These are phyloP conservation scores for Microdochium trichocladiopsis DNA, from an alignment of 2,329 filamentous ascomycete genomes.

Conservation along the genomic window DNA sequence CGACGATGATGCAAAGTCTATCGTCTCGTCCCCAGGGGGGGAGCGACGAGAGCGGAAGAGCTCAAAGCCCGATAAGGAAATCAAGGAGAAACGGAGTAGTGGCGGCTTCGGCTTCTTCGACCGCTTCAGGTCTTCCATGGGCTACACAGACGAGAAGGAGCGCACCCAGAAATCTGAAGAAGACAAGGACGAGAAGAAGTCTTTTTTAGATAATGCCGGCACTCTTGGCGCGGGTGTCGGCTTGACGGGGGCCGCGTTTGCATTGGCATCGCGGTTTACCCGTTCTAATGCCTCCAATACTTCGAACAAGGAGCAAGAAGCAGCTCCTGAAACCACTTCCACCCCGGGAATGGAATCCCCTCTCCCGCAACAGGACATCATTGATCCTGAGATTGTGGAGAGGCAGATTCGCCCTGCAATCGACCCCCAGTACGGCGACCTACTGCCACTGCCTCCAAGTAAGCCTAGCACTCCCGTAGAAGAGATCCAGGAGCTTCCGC, in stretches of 20 bases:
- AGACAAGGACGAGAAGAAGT: conserved; percentile 34
- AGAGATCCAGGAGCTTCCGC: conserved; percentile 33
- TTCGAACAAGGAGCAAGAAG: conserved; percentile 29
- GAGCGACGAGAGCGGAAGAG: conserved; percentile 16
- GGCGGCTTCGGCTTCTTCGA: conserved; percentile 39
- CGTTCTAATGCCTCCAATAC: conserved; percentile 39
- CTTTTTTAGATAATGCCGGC: conserved; percentile 69
- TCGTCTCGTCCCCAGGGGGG: conserved; percentile 31
- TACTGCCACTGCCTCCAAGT: conserved; percentile 57
- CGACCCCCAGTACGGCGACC: conserved; percentile 58
- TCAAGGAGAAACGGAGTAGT: conserved; percentile 27
- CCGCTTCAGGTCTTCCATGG: conserved; percentile 36
- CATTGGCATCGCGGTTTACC: conserved; percentile 26
- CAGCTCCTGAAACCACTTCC: conserved; percentile 5
- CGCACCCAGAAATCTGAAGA: conserved; percentile 17
- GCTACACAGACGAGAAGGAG: conserved; percentile 23
- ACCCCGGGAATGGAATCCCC: background rate
- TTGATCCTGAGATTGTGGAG: conserved; percentile 52
- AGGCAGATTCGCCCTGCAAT: conserved; percentile 57
- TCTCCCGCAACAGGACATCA: conserved; percentile 19
- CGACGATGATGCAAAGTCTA: conserved; percentile 38
- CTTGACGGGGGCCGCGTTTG: conserved; percentile 43
- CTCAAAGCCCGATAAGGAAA: conserved; percentile 19
- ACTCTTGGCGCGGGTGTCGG: conserved; percentile 65
- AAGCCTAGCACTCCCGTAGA: conserved; percentile 40